These are phyloP conservation scores for Licmophora abbreviata DNA, from an alignment of 108 stramenopile genomes.

Conservation along the genomic window DNA sequence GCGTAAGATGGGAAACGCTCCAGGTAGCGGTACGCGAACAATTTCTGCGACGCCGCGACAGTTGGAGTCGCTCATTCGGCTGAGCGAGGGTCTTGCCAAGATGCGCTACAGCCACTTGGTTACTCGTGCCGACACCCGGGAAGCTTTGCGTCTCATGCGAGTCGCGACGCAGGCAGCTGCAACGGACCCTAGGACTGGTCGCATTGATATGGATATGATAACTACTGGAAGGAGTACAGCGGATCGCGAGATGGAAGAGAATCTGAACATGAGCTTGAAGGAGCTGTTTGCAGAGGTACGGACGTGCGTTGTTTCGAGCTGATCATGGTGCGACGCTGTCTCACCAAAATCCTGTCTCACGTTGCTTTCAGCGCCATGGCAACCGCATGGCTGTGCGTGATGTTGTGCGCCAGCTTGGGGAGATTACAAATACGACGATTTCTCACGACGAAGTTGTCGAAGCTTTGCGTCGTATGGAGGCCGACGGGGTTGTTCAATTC, in stretches of 20 bases:
- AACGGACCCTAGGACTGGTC: constrained; percentile 95
- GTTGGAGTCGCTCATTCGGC: constrained; percentile 94
- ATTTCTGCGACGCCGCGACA: constrained; percentile 99
- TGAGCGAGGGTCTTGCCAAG: constrained; percentile 91
- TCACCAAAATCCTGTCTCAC: background rate
- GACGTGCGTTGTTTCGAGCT: constrained; percentile 1
- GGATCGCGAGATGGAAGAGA: constrained; percentile 71
- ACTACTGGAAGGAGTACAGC: constrained; percentile 80
- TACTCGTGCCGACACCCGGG: constrained; percentile 73
- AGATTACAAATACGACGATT: constrained; percentile 45
- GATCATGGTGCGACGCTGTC: background rate
- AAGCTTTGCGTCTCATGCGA: constrained; percentile 92
- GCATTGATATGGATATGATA: constrained; percentile 99
- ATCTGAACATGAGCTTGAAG: constrained; percentile 42
- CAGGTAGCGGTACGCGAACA: constrained; percentile 69
- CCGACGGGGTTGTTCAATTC: constrained; percentile 72
- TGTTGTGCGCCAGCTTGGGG: constrained; percentile 49
- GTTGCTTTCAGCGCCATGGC: constrained; percentile 1
- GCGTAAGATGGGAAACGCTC: constrained; percentile 55
- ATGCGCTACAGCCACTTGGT: constrained; percentile 78
- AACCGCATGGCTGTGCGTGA: constrained; percentile 47
- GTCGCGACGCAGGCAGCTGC: constrained; percentile 96
- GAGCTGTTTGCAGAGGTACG: constrained; percentile 49
- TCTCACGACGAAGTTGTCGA: constrained; percentile 49
- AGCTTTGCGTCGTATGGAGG: constrained; percentile 59